Base-by-base conservation (phyloP, 2,329 filamentous ascomycete species). In the Talaromyces sp. region DNA sequence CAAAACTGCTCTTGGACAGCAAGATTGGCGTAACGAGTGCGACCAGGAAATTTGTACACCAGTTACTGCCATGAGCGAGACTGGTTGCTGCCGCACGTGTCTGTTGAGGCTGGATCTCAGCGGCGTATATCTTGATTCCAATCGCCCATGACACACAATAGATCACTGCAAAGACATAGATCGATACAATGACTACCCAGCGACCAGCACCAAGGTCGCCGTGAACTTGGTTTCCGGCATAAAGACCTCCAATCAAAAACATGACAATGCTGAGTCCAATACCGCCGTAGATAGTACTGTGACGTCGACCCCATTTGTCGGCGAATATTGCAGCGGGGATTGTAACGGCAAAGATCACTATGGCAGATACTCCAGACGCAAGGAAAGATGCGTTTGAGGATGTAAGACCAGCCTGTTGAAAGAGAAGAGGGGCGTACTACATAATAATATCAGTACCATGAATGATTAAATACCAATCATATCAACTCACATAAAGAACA, bases 361-460 rank as follows among this genome's bases (percentile, higher is more conserved):
- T 78, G 0, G 81, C 84, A 0, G 85, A 86, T 10, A 88, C 75
- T 0, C 85, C 85, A 0, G 85, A 87, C 0, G 86, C 86, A 2
- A 88, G 76, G 67, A 88, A 86, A 0, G 82, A 82, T 1, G 84
- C 79, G 23, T 79, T 81, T 3, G 78, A 73, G 0, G 82, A 83
- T 8, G 78, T 76, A 12, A 88, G 76, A 0, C 86, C 86, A 1
- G 86, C 85, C 57, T 86, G 83, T 18, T 79, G 72, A 65, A 89
- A 89, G 0, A 89, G 76, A 0, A 82, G 72, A 0, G 86, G 86
- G 0, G 86, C 84, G 62, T 89, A 89, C 79, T 85, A 52, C 9
- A 33, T n/a, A 30, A 7, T 30, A 28, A 27, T 23, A 12, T 55
- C 31, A 55, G 31, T 36, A 1, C 33, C 7, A 34, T 34, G 33